Evolutionary conservation across 306 rosid genomes (phyloP).

Genomic region (Gastrolobium bilobum): DNA sequence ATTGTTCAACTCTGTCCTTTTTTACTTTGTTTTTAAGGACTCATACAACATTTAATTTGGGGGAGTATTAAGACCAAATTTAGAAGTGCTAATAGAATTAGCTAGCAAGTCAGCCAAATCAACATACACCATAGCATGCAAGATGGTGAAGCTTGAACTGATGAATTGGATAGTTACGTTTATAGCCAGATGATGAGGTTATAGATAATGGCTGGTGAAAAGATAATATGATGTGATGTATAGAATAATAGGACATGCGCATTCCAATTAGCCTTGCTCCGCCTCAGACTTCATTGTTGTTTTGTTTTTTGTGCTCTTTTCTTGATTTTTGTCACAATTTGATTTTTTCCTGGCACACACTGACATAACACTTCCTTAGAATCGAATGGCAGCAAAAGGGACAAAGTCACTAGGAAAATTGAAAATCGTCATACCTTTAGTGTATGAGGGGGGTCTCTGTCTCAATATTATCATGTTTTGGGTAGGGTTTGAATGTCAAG

Average conservation of each 20-base stretch:
- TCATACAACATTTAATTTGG: background rate
- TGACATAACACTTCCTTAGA: background rate
- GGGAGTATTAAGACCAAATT: background rate
- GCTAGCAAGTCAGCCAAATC: background rate
- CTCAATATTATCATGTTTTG: conserved; percentile 26
- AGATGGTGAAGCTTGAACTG: conserved; percentile 9
- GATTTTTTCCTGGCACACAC: too few relatives aligned
- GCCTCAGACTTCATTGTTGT: background rate
- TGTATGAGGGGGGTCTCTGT: conserved; percentile 43
- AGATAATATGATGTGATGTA: conserved; percentile 4
- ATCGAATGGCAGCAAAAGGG: background rate
- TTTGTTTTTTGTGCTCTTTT: background rate
- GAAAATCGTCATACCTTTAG: conserved; percentile 22
- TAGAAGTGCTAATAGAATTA: too few relatives aligned
- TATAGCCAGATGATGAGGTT: conserved; percentile 31
- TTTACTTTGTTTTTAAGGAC: conserved; percentile 5
- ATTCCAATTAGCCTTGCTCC: conserved; percentile 34
- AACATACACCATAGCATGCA: conserved; percentile 27
- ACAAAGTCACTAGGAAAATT: background rate
- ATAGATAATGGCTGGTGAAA: conserved; percentile 9
- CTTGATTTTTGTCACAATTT: background rate
- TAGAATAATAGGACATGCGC: background rate
- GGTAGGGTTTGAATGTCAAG: background rate
- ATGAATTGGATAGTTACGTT: conserved; percentile 15
- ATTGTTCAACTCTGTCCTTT: background rate